Conservation (phyloP, 805 yeast genomes). For the Ogataea corticis region DNA sequence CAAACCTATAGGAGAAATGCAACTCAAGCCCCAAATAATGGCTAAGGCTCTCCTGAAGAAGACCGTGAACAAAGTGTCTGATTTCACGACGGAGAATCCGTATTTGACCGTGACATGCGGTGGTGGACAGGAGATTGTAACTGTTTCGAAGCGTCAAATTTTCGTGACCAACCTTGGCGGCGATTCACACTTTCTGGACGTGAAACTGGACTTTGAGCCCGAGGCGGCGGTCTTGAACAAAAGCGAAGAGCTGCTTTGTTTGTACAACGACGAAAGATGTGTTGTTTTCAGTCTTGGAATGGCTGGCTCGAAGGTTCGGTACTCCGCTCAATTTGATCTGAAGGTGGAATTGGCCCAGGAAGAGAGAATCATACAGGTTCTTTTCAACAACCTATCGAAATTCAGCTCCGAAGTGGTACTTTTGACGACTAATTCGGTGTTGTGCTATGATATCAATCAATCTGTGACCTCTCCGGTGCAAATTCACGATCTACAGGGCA, state of each 20-base stretch:
- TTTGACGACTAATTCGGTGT: conserved; percentile 38
- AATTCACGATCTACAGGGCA: conserved; percentile 23
- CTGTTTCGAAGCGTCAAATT: conserved; percentile 23
- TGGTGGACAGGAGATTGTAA: conserved; percentile 30
- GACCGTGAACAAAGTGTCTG: conserved; percentile 9
- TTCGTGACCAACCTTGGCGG: conserved; percentile 19
- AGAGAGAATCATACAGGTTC: conserved; percentile 36
- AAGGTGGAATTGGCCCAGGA: conserved; percentile 13
- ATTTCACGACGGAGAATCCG: conserved; percentile 15
- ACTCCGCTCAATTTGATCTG: conserved; percentile 13
- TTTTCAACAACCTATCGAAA: conserved; percentile 47
- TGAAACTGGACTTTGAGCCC: conserved; percentile 28
- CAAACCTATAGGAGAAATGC: neutral
- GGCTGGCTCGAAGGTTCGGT: conserved; percentile 20
- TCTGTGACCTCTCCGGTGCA: conserved; percentile 23
- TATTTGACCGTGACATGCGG: conserved; percentile 28
- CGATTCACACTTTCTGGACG: conserved; percentile 12
- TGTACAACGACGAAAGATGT: conserved; percentile 22
- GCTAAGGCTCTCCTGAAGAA: conserved; percentile 8
- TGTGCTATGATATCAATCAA: conserved; percentile 37
- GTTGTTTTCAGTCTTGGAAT: conserved; percentile 21
- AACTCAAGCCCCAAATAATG: neutral
- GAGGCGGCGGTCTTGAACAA: conserved; percentile 22
- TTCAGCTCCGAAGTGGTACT: conserved; percentile 45
- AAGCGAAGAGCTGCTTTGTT: conserved; percentile 30